phyloP scores from a whole-genome alignment of 768 basidiomycete genomes.

The Lenzites betulinus region DNA sequence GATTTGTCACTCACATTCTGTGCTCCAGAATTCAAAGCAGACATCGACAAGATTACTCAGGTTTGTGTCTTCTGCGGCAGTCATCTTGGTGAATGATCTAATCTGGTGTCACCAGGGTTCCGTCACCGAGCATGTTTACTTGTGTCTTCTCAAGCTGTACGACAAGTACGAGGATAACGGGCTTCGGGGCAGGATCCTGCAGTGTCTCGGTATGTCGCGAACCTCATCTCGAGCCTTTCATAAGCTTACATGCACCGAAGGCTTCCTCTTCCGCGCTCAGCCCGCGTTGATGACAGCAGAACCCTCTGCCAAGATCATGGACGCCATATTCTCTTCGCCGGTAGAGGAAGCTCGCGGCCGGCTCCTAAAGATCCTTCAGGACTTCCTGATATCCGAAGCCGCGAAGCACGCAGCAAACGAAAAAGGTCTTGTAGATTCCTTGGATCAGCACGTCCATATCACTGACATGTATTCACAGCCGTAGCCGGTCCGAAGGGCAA shows the following conservation, averaged over 20 bases:
- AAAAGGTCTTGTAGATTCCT: slow-evolving; percentile 50
- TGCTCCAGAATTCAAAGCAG: slow-evolving; percentile 51
- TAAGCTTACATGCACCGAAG: slow-evolving; percentile 31
- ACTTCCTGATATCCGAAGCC: slow-evolving; percentile 85
- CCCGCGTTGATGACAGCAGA: slow-evolving; percentile 89
- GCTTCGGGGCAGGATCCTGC: slow-evolving; percentile 72
- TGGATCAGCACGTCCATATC: neutral
- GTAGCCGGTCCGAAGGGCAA: slow-evolving; percentile 42
- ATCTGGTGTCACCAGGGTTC: slow-evolving; percentile 48
- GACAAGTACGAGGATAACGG: slow-evolving; percentile 59
- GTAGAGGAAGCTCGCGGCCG: slow-evolving; percentile 74
- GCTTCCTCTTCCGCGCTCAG: slow-evolving; percentile 90
- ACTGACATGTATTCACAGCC: neutral
- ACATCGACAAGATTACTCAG: slow-evolving; percentile 59
- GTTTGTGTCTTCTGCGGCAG: slow-evolving; percentile 32
- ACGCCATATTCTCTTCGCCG: slow-evolving; percentile 75
- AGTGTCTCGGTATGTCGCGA: slow-evolving; percentile 72
- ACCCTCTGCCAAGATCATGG: slow-evolving; percentile 82
- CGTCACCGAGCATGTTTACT: slow-evolving; percentile 83
- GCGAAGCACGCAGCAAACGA: slow-evolving; percentile 72
- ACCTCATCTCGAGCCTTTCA: neutral
- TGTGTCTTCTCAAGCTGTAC: slow-evolving; percentile 69
- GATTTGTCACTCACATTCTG: neutral
- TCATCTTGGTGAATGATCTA: neutral
- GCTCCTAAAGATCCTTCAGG: slow-evolving; percentile 86